Conservation (phyloP, 116 monocot species). For the Cymodocea nodosa region DNA sequence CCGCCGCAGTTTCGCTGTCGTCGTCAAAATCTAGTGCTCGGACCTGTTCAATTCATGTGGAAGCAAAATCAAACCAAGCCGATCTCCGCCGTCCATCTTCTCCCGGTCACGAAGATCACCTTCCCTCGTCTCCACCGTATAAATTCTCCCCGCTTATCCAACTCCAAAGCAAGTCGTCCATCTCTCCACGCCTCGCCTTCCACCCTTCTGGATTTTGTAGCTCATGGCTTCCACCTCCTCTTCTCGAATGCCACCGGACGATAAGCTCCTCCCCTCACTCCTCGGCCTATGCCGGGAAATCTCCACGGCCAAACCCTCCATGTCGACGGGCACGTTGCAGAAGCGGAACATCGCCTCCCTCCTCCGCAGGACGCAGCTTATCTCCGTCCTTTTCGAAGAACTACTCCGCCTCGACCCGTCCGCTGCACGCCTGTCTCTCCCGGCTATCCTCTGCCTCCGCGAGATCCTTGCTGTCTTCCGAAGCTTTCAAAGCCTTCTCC, state of each 20-base stretch:
- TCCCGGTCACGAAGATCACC: too few relatives aligned
- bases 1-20: too few relatives aligned
- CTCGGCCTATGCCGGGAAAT: conserved; percentile 26
- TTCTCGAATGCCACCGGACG: not conserved
- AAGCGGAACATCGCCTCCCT: conserved; percentile 16
- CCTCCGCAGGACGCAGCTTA: conserved; percentile 16
- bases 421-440: conserved; percentile 4
- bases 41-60: too few relatives aligned
- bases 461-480: conserved; percentile 26
- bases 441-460: not conserved
- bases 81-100: too few relatives aligned
- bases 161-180: too few relatives aligned
- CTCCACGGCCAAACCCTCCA: conserved; percentile 11
- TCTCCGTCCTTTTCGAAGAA: conserved; percentile 37
- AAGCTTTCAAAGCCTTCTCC: conserved; percentile 32
- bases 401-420: conserved; percentile 8
- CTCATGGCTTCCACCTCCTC: conserved; percentile 1
- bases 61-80: too few relatives aligned
- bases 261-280: conserved; percentile 14
- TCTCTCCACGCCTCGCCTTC: not conserved
- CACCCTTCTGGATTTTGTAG: not conserved
- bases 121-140: too few relatives aligned
- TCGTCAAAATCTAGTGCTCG: too few relatives aligned
- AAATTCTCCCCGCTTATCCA: too few relatives aligned
- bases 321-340: conserved; percentile 10